Base-by-base conservation (phyloP, 352 stramenopile species). In the Chrysophaeum taylorii region DNA sequence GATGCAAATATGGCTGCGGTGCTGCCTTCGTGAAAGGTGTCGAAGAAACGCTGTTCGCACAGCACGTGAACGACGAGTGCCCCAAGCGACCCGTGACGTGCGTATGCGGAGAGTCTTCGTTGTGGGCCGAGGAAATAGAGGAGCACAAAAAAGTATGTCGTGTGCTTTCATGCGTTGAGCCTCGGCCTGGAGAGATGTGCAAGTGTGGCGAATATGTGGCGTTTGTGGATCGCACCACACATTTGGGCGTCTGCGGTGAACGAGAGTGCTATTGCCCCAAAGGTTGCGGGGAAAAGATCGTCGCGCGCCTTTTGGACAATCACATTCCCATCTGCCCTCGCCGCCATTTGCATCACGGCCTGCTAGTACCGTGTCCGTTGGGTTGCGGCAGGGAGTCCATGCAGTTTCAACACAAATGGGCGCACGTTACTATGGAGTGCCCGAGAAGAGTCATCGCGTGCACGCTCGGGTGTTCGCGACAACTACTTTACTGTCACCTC, bases 101-200 rank as follows among this genome's bases (percentile, higher is more conserved):
- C 48, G 31, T 50, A 35, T 68, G 71, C 21, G 72, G 71, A 43
- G 71, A 68, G 0, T n/a, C 25, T 27, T 9, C 12, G 25, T 61
- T 75, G 38, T 75, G 71, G 71, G 53, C 64, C 29, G 66, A 75
- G 31, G 64, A 75, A 14, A 15, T 75, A 18, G 50, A 72, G 14
- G 50, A 39, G 2, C 71, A 75, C 67, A 54, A 36, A 2, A n/a
- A 25, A 1, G 48, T 41, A 18, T 53, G 69, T 23, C 69, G 43
- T 29, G 63, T 64, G 35, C 60, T 50, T 9, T n/a, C 60, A 0
- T 70, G 64, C 63, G 39, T 69, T 21, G 37, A 38, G 36, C 72
- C 64, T 14, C 31, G 37, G 39, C 25, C 27, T 5, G 64, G 67
- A 5, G 69, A 37, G 52, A 16, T 14, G 14, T 33, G 66, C 35